A percentile compares a stretch with the other conserved stretches of the same genome.
These are phyloP conservation scores for Petunia secreta DNA, from an alignment of 257 asterid genomes.

Conservation along the genomic window DNA sequence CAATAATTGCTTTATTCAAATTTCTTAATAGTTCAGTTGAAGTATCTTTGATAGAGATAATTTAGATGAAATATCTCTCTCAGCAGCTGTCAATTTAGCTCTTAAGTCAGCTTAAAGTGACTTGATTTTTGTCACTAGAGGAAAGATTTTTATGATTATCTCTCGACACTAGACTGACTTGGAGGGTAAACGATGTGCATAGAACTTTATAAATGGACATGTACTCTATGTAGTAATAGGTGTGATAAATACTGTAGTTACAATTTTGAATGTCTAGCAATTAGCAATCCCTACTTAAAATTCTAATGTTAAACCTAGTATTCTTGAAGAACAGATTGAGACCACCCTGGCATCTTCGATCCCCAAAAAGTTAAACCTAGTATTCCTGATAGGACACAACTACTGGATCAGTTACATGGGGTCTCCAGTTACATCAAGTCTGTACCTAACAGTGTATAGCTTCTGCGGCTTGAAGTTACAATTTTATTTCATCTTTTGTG, in stretches of 20 bases:
- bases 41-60: not conserved
- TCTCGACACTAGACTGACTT: too few relatives aligned
- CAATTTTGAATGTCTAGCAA: too few relatives aligned
- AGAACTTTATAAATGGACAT: too few relatives aligned
- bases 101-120: too few relatives aligned
- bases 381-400: conserved; percentile 15
- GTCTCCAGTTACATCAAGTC: not conserved
- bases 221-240: too few relatives aligned
- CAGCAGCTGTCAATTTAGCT: too few relatives aligned
- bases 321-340: not conserved
- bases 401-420: not conserved
- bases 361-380: not conserved
- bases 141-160: too few relatives aligned
- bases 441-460: not conserved
- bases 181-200: too few relatives aligned
- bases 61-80: not conserved
- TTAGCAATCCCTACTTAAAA: not conserved
- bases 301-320: not conserved
- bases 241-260: too few relatives aligned
- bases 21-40: not conserved
- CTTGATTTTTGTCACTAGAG: too few relatives aligned
- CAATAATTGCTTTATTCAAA: not conserved
- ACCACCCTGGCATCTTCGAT: not conserved
- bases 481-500: not conserved
- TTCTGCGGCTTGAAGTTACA: conserved; percentile 7